Base-by-base conservation (phyloP, 139 green algal genomes). In the Medakamo hakoo region DNA sequence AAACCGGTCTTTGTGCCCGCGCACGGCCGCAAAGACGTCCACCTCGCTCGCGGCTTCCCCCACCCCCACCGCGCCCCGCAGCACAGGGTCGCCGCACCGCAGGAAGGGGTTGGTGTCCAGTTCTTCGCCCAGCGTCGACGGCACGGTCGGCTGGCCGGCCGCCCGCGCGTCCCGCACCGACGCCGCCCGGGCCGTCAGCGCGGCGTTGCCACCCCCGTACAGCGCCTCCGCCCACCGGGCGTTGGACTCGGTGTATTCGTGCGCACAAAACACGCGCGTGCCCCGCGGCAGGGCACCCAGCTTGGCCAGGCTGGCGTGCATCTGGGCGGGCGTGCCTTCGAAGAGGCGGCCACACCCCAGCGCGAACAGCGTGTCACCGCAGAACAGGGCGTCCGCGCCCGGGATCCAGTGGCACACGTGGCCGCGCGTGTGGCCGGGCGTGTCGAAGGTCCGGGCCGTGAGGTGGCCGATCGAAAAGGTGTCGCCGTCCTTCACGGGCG, bases 281-380 rank as follows among this genome's bases (percentile, higher is more conserved):
- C 82, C 68, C 23, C 64, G 72, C 3, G 87, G 82, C 59, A 96
- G 78, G 18, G 61, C 48, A 30, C 76, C 40, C 55, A 93, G 63
- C 77, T 93, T 94, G n/a, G 66, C 80, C 29, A 95, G 74, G 2
- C 76, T 87, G 23, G 32, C 30, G 82, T 80, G 92, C 87, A 95
- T 95, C 69, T 80, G 78, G 14, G 66, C 40, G 1, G 82, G 74
- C 25, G 59, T 82, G 57, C 88, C 89, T 68, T 96, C 88, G 82
- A 96, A 96, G 60, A 95, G 72, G 4, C 88, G 76, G 0, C 89
- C 89, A 68, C 89, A 95, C 25, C 89, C 89, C 59, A 96, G 71
- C 0, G 78, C 72, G 68, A 96, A 96, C 23, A 96, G 76, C 0
- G 89, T 96, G 83, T 96, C 89, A 18, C 89, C 88, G 82, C 75